Evolutionary conservation across 73 alveolate genomes (phyloP).

Genomic region (Blepharisma stoltei): DNA sequence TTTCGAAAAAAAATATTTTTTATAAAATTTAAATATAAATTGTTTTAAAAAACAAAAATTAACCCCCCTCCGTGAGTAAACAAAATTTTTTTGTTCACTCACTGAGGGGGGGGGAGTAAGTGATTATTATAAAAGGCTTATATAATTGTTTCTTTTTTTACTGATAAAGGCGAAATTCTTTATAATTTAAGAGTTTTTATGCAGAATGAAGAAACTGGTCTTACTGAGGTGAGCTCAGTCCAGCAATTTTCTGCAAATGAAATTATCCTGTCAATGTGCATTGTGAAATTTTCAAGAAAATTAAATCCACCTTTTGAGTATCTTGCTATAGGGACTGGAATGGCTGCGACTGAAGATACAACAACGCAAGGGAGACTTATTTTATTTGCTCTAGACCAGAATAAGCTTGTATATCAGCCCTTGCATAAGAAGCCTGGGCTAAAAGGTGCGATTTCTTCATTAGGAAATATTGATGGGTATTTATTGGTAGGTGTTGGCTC

Average conservation of each 20-base stretch:
- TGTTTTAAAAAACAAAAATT: too few relatives aligned
- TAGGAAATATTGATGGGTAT: constrained; percentile 7
- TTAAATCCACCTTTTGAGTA: constrained; percentile 22
- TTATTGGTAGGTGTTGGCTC: constrained; percentile 25
- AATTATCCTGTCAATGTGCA: constrained; percentile 13
- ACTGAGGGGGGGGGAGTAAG: too few relatives aligned
- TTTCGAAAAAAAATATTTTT: too few relatives aligned
- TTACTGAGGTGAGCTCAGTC: constrained; percentile 5
- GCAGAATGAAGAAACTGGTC: neutral
- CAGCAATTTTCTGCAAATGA: neutral
- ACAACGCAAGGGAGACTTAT: constrained; percentile 10
- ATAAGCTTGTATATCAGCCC: neutral
- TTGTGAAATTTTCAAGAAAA: neutral
- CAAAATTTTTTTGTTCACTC: too few relatives aligned
- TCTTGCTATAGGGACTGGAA: constrained; percentile 20
- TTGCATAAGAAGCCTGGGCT: constrained; percentile 24
- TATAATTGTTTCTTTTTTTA: constrained; percentile 22
- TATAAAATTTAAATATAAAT: too few relatives aligned
- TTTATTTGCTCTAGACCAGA: neutral
- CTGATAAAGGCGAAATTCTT: neutral
- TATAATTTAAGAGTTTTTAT: constrained; percentile 6
- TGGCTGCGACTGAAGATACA: constrained; percentile 19
- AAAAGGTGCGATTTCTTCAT: constrained; percentile 6
- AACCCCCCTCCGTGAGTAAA: too few relatives aligned
- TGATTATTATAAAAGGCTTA: too few relatives aligned